Percentiles rank a stretch among this genome's conserved stretches.
phyloP scores from a whole-genome alignment of 768 basidiomycete species.

The Lactarius psammicola region DNA sequence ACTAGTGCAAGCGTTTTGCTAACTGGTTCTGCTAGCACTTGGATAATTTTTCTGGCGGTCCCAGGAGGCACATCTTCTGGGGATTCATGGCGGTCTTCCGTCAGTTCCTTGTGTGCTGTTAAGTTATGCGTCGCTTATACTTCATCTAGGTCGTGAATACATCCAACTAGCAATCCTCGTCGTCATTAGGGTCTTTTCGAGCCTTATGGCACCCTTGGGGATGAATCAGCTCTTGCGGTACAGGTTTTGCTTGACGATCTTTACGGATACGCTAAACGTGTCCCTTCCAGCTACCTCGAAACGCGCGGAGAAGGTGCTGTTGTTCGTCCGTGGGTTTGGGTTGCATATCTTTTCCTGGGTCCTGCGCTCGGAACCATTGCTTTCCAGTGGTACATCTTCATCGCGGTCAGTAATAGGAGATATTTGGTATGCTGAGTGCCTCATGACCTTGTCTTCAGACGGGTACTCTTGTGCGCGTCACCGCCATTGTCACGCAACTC shows the following conservation, averaged over 20 bases:
- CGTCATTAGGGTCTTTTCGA: slow-evolving; percentile 22
- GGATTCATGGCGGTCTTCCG: slow-evolving; percentile 31
- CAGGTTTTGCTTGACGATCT: slow-evolving; percentile 1
- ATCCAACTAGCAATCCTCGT: slow-evolving; percentile 16
- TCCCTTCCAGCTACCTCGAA: slow-evolving; percentile 52
- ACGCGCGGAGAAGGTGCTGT: slow-evolving; percentile 45
- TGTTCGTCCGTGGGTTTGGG: slow-evolving; percentile 70
- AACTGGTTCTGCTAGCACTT: slow-evolving; percentile 30
- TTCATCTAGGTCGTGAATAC: slow-evolving; percentile 22
- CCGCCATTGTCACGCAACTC: too few species aligned
- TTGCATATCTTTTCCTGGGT: slow-evolving; percentile 49
- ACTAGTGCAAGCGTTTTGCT: neutral
- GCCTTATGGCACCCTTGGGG: slow-evolving; percentile 34
- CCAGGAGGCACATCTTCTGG: slow-evolving; percentile 32
- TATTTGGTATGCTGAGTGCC: too few species aligned
- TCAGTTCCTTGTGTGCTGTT: neutral
- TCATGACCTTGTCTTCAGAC: slow-evolving; percentile 31
- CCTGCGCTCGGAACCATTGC: slow-evolving; percentile 43
- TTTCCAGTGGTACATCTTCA: slow-evolving; percentile 54
- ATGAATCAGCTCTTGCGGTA: slow-evolving; percentile 37
- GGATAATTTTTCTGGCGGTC: slow-evolving; percentile 15
- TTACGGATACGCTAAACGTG: neutral
- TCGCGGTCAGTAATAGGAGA: slow-evolving; percentile 30
- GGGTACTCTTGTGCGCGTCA: slow-evolving; percentile 40
- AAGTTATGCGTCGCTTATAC: neutral